Evolutionary conservation across 768 basidiomycete species (phyloP).

Genomic region (Termitomyces sp.): DNA sequence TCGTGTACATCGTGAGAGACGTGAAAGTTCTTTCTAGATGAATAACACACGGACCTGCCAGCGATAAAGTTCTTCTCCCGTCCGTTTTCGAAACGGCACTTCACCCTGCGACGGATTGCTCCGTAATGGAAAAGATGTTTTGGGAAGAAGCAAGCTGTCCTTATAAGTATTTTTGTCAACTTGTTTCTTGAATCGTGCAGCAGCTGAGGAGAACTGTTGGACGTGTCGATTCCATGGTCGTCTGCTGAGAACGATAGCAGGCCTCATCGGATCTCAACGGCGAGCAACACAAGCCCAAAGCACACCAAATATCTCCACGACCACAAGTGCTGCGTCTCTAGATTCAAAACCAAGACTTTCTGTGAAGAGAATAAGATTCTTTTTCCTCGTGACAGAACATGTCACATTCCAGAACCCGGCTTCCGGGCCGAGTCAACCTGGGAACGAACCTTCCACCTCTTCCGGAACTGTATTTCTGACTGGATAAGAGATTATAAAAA

Average conservation of each 20-base stretch:
- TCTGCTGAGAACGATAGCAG: not conserved
- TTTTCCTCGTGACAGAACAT: no score
- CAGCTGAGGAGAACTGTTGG: constrained; percentile 6
- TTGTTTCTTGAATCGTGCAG: constrained; percentile 2
- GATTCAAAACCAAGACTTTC: not conserved
- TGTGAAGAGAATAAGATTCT: no score
- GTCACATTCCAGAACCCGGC: no score
- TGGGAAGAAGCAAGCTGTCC: constrained; percentile 74
- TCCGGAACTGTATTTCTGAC: no score
- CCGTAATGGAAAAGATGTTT: constrained; percentile 76
- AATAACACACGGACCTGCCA: constrained; percentile 58
- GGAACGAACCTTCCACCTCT: no score
- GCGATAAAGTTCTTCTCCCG: constrained; percentile 70
- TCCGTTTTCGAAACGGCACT: constrained; percentile 50
- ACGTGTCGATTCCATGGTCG: constrained; percentile 10
- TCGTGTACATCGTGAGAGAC: not conserved
- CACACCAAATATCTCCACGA: not conserved
- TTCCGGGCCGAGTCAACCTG: no score
- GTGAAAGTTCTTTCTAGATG: not conserved
- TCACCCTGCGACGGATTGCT: constrained; percentile 63
- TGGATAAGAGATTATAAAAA: no score
- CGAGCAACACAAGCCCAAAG: not conserved
- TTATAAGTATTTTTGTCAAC: constrained; percentile 39
- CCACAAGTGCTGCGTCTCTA: not conserved
- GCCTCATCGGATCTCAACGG: constrained; percentile 3